Percentiles rank a stretch among this genome's conserved stretches.
phyloP scores from a whole-genome alignment of 1,139 yeast species.

The Candida glucosophila region DNA sequence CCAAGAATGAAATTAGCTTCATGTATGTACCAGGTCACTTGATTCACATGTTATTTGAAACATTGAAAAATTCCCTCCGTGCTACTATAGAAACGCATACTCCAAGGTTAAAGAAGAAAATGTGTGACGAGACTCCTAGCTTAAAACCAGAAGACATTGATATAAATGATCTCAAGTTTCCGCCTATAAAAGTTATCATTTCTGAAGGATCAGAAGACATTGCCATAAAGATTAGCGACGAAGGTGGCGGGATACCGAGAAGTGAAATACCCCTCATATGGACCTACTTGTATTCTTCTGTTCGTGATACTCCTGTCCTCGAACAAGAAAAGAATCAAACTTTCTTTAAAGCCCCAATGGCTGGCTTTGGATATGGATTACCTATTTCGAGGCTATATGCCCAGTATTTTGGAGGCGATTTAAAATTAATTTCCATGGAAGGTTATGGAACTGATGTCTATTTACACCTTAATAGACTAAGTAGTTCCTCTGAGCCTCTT shows the following conservation, averaged over 20 bases:
- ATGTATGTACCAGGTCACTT: constrained; percentile 90
- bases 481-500: constrained; percentile 39
- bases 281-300: constrained; percentile 90
- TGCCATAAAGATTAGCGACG: constrained; percentile 87
- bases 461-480: constrained; percentile 60
- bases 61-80: constrained; percentile 71
- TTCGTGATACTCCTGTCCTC: constrained; percentile 60
- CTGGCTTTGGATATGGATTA: constrained; percentile 88
- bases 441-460: constrained; percentile 94
- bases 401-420: constrained; percentile 86
- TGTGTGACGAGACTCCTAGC: constrained; percentile 35
- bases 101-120: constrained; percentile 28
- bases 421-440: constrained; percentile 82
- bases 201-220: constrained; percentile 91
- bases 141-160: constrained; percentile 35
- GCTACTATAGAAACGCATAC: constrained; percentile 78
- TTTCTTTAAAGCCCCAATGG: constrained; percentile 83
- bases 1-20: constrained; percentile 55
- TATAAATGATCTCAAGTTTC: constrained; percentile 61
- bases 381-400: constrained; percentile 83
- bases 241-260: constrained; percentile 90
- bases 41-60: constrained; percentile 82
- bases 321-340: constrained; percentile 49
- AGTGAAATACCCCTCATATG: constrained; percentile 79
- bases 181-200: constrained; percentile 79